Percentiles rank a stretch among this genome's conserved stretches.
phyloP scores from a whole-genome alignment of 2,329 filamentous ascomycete species.

The Hymenoscyphus scutula region DNA sequence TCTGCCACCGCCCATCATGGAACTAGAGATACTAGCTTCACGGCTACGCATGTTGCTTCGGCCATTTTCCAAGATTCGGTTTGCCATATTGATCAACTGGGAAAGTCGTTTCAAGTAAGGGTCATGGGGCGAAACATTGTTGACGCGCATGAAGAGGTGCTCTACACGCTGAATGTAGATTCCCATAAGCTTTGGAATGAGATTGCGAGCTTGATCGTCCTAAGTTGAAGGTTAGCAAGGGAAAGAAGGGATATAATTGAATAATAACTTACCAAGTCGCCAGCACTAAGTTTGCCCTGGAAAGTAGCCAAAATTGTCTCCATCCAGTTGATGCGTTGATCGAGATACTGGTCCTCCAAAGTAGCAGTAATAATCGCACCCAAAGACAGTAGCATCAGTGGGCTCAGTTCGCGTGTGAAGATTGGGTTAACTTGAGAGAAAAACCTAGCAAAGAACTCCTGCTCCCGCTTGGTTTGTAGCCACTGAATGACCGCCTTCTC shows the following conservation, averaged over 20 bases:
- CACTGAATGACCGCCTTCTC: conserved; percentile 65
- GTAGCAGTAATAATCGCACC: conserved; percentile 62
- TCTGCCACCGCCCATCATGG: conserved; percentile 15
- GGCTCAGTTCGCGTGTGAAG: conserved; percentile 56
- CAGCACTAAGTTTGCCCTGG: conserved; percentile 31
- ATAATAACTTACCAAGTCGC: conserved; percentile 36
- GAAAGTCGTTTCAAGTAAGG: conserved; percentile 48
- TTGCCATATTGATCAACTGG: conserved; percentile 40
- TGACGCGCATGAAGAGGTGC: conserved; percentile 51
- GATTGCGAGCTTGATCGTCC: conserved; percentile 54
- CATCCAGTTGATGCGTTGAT: conserved; percentile 58
- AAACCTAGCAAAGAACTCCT: conserved; percentile 60
- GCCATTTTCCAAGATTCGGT: conserved; percentile 32
- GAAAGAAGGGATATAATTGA: neutral
- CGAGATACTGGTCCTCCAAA: conserved; percentile 50
- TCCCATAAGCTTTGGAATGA: conserved; percentile 56
- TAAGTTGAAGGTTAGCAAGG: conserved; percentile 37
- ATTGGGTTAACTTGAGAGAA: conserved; percentile 50
- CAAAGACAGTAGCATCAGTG: conserved; percentile 61
- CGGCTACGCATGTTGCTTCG: conserved; percentile 11
- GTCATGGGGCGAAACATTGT: conserved; percentile 47
- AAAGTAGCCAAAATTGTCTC: conserved; percentile 58
- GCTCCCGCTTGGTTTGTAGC: conserved; percentile 62
- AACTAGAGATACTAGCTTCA: conserved; percentile 14
- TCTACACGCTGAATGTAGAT: conserved; percentile 53